Evolutionary conservation across 768 basidiomycete genomes (phyloP).

Genomic region (Naganishia randhawae): DNA sequence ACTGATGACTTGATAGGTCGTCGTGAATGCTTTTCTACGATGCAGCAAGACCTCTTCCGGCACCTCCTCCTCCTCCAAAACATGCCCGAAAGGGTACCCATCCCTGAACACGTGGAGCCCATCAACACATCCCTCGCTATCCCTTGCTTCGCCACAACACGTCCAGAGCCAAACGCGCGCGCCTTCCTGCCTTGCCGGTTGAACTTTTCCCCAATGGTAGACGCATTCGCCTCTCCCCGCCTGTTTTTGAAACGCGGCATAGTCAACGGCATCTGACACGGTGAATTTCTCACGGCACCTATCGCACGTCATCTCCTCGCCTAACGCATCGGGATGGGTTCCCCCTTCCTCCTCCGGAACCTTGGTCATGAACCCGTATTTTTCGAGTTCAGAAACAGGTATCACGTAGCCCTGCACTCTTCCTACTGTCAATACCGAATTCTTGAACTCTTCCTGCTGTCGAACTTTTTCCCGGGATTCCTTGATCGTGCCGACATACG

Average conservation of each 20-base stretch:
- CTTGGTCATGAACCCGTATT: constrained; percentile 68
- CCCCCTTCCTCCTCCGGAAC: constrained; percentile 69
- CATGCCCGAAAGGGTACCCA: constrained; percentile 54
- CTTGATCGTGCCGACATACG: constrained; percentile 49
- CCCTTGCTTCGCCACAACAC: constrained; percentile 41
- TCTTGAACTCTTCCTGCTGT: constrained; percentile 39
- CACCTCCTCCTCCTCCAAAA: constrained; percentile 29
- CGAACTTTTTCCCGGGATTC: constrained; percentile 37
- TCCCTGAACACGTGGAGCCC: constrained; percentile 86
- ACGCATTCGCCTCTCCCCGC: constrained; percentile 63
- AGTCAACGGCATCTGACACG: constrained; percentile 58
- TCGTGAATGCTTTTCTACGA: constrained; percentile 38
- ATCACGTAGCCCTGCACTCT: constrained; percentile 62
- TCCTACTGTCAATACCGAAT: constrained; percentile 36
- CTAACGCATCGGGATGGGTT: constrained; percentile 62
- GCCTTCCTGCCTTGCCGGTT: constrained; percentile 64
- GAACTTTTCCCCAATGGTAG: constrained; percentile 77
- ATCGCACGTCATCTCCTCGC: constrained; percentile 63
- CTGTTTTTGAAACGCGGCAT: constrained; percentile 46
- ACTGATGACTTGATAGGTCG: constrained; percentile 33
- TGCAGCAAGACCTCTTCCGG: constrained; percentile 41
- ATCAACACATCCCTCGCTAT: constrained; percentile 41
- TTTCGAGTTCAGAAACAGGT: constrained; percentile 58
- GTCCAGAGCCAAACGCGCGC: constrained; percentile 58
- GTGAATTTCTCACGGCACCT: constrained; percentile 69